Evolutionary conservation across 805 yeast genomes (phyloP).

Genomic region (Suhomyces xylopsoci): DNA sequence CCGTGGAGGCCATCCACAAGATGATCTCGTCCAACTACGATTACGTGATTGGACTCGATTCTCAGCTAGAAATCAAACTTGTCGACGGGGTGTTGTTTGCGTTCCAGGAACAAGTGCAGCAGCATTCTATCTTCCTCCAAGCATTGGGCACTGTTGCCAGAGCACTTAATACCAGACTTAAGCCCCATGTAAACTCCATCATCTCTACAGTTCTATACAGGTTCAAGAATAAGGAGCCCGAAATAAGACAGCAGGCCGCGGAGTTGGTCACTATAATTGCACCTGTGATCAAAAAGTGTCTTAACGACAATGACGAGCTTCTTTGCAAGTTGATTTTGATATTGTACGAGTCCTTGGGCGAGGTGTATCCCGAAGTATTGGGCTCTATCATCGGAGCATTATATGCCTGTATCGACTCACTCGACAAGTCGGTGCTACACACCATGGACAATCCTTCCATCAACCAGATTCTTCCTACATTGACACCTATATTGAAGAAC

Average conservation of each 20-base stretch:
- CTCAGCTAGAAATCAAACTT: conserved; percentile 58
- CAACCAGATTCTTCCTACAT: conserved; percentile 75
- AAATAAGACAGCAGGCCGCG: conserved; percentile 80
- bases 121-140: conserved; percentile 52
- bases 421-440: conserved; percentile 59
- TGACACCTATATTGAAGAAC: conserved; percentile 88
- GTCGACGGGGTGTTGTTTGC: conserved; percentile 80
- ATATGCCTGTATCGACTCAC: conserved; percentile 54
- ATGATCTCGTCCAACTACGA: conserved; percentile 42
- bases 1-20: conserved; percentile 64
- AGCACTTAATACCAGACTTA: conserved; percentile 60
- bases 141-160: conserved; percentile 64
- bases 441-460: conserved; percentile 62
- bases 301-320: conserved; percentile 50
- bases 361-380: conserved; percentile 88
- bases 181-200: conserved; percentile 70
- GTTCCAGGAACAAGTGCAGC: conserved; percentile 70
- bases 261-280: conserved; percentile 68
- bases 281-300: conserved; percentile 62
- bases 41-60: conserved; percentile 51
- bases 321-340: conserved; percentile 69
- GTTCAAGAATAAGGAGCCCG: conserved; percentile 65
- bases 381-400: conserved; percentile 81
- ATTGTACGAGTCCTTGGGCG: conserved; percentile 88
- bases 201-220: conserved; percentile 71